phyloP scores from a whole-genome alignment of 2,329 filamentous ascomycete genomes.

The Neonectria ditissima region DNA sequence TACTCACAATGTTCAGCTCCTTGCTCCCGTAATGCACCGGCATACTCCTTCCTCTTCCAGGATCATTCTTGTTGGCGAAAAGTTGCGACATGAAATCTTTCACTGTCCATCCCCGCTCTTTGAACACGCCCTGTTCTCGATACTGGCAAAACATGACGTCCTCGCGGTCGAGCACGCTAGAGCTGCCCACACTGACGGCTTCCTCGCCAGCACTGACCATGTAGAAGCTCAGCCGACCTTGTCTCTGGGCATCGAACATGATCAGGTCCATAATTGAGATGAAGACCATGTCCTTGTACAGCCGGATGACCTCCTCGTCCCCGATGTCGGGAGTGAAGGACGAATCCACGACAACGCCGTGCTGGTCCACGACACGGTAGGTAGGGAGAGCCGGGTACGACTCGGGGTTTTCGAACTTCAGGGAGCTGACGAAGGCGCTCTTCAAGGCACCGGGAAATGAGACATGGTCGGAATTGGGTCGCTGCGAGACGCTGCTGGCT shows the following conservation, averaged over 20 bases:
- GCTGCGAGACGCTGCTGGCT: constrained; percentile 66
- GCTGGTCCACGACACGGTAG: constrained; percentile 90
- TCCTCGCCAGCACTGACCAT: constrained; percentile 97
- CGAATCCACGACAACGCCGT: constrained; percentile 84
- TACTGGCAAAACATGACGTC: constrained; percentile 97
- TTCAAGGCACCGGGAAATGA: constrained; percentile 96
- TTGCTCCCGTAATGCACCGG: constrained; percentile 94
- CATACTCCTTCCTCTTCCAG: constrained; percentile 91
- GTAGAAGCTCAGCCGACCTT: constrained; percentile 95
- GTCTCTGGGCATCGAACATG: constrained; percentile 97
- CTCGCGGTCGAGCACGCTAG: constrained; percentile 82
- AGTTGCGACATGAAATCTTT: constrained; percentile 96
- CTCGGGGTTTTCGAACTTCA: constrained; percentile 81
- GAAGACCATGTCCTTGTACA: constrained; percentile 75
- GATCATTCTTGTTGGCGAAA: constrained; percentile 87
- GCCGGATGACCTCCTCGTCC: constrained; percentile 69
- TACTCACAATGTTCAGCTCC: constrained; percentile 82
- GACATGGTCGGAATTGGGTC: constrained; percentile 66
- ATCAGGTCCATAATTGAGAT: constrained; percentile 92
- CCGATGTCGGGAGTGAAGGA: constrained; percentile 75
- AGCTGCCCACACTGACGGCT: constrained; percentile 90
- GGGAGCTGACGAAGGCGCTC: constrained; percentile 86
- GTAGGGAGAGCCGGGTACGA: constrained; percentile 84
- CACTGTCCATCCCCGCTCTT: constrained; percentile 87
- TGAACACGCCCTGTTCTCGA: constrained; percentile 90